phyloP scores from a whole-genome alignment of 257 asterid genomes.

The Thymus mandschuricus region DNA sequence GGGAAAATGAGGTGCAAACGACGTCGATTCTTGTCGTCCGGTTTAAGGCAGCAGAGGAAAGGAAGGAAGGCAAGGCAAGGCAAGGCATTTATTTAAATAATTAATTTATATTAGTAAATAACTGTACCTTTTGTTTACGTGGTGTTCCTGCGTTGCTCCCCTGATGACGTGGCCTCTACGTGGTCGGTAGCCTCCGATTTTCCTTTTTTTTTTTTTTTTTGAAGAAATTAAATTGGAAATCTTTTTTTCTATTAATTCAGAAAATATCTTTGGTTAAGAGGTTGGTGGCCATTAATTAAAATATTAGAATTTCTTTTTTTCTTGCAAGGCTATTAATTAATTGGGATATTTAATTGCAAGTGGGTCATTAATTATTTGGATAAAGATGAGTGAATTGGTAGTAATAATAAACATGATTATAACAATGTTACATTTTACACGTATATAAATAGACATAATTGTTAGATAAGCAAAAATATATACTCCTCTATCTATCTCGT shows the following conservation, averaged over 20 bases:
- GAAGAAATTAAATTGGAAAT: not conserved
- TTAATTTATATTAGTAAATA: not conserved
- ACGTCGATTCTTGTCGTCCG: constrained; percentile 51
- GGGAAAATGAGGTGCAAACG: constrained; percentile 20
- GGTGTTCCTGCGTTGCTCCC: constrained; percentile 18
- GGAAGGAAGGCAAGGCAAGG: not conserved
- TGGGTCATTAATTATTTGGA: not conserved
- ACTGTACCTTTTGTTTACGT: constrained; percentile 8
- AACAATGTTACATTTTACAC: no score
- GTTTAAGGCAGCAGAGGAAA: constrained; percentile 20
- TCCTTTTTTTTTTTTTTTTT: not conserved
- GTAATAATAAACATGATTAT: no score
- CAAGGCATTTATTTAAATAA: not conserved
- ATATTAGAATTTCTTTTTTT: no score
- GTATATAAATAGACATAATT: no score
- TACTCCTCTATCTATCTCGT: no score
- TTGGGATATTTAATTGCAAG: not conserved
- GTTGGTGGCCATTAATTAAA: not conserved
- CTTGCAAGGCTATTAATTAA: no score
- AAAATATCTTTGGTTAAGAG: not conserved
- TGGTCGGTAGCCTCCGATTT: constrained; percentile 10
- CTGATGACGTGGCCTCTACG: constrained; percentile 20
- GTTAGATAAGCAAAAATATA: no score
- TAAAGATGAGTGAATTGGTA: no score
- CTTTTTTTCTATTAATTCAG: not conserved